A percentile compares a stretch with the other conserved stretches of the same genome.
These are phyloP conservation scores for Xylaria sp. DNA, from an alignment of 2,329 filamentous ascomycete species.

Conservation along the genomic window DNA sequence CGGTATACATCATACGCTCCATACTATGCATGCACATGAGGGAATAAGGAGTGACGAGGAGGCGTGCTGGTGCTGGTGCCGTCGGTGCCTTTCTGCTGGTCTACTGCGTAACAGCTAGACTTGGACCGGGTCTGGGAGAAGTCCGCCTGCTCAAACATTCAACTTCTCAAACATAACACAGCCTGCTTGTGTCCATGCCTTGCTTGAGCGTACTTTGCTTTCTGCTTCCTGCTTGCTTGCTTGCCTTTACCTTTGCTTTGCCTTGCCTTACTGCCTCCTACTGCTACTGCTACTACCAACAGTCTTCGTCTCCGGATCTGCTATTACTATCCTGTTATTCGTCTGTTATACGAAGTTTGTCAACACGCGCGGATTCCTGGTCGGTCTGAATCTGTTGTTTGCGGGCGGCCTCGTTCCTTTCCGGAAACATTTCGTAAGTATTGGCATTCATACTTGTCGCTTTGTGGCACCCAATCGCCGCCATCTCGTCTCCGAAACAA, in stretches of 20 bases:
- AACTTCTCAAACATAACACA: conserved; percentile 1
- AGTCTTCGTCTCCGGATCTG: too few species aligned
- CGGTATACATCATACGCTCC: background rate
- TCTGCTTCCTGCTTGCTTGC: background rate
- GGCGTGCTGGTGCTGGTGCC: background rate
- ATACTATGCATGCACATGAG: background rate
- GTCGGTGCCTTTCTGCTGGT: background rate
- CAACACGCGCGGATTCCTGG: background rate
- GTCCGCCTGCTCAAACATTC: background rate
- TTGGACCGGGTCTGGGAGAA: background rate
- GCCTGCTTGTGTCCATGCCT: conserved; percentile 2
- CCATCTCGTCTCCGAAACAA: background rate
- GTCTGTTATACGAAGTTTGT: background rate
- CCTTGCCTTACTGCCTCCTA: too few species aligned
- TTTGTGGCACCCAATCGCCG: conserved; percentile 1
- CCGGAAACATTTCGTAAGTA: background rate
- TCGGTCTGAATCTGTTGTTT: background rate
- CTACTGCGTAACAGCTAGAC: too few species aligned
- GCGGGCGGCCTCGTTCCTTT: background rate
- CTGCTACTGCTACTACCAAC: too few species aligned
- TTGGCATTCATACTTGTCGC: conserved; percentile 1
- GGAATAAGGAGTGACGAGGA: background rate
- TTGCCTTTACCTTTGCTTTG: background rate
- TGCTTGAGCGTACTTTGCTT: conserved; percentile 7
- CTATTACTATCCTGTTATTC: too few species aligned